Conservation (phyloP, 2,329 filamentous ascomycete species). For the Geosmithia putterillii region DNA sequence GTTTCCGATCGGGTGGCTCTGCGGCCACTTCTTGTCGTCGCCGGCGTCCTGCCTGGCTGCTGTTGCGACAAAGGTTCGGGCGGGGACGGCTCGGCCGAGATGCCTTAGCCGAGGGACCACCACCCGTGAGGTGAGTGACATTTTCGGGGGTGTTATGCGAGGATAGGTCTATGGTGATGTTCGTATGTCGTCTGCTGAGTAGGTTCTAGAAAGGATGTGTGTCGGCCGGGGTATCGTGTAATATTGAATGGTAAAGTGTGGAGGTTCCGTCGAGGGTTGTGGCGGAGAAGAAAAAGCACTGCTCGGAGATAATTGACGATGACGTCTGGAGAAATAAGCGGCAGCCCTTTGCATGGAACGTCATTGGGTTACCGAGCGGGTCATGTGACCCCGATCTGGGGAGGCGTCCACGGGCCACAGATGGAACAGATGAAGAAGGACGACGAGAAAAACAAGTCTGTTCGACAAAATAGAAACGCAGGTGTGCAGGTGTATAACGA, state of each 20-base stretch:
- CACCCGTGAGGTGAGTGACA: constrained; percentile 17
- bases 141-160: constrained; percentile 3
- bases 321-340: neutral
- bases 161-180: neutral
- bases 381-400: neutral
- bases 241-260: neutral
- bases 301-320: neutral
- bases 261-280: neutral
- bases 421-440: neutral
- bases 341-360: neutral
- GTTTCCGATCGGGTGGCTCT: constrained; percentile 35
- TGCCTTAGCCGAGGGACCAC: constrained; percentile 15
- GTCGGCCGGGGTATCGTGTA: neutral
- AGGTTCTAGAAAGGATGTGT: neutral
- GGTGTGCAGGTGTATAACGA: too few relatives aligned
- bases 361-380: neutral
- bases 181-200: too few relatives aligned
- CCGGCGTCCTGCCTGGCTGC: constrained; percentile 5
- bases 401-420: neutral
- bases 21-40: constrained; percentile 17
- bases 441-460: neutral
- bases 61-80: constrained; percentile 14
- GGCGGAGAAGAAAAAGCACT: neutral
- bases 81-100: constrained; percentile 8
- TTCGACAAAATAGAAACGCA: too few relatives aligned